Evolutionary conservation across 2,329 filamentous ascomycete genomes (phyloP).

Genomic region (Myrmaecium sp.): DNA sequence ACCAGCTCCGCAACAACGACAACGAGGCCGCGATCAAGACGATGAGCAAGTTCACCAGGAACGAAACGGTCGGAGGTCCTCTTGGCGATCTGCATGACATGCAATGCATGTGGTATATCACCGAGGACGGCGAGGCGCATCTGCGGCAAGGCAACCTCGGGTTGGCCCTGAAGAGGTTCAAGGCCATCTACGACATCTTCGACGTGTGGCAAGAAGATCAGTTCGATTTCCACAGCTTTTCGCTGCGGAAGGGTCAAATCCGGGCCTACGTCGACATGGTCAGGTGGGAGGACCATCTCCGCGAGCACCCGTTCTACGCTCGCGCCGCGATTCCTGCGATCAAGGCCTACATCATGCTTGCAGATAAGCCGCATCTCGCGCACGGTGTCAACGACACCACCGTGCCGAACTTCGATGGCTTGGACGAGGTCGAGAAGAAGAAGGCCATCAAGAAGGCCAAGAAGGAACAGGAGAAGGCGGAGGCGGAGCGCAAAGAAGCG

Average conservation of each 20-base stretch:
- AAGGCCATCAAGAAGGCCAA: conserved; percentile 83
- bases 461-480: conserved; percentile 57
- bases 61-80: conserved; percentile 74
- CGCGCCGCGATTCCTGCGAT: conserved; percentile 69
- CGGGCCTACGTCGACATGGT: conserved; percentile 93
- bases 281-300: conserved; percentile 80
- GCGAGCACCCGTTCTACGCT: conserved; percentile 86
- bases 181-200: conserved; percentile 78
- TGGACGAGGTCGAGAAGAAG: conserved; percentile 51
- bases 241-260: conserved; percentile 89
- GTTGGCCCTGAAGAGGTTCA: conserved; percentile 82
- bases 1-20: conserved; percentile 83
- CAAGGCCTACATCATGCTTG: conserved; percentile 60
- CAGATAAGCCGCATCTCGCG: conserved; percentile 53
- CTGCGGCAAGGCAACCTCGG: conserved; percentile 66
- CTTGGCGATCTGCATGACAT: conserved; percentile 88
- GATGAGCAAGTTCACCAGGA: conserved; percentile 85
- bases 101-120: conserved; percentile 96
- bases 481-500: conserved; percentile 63
- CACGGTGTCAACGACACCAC: conserved; percentile 46
- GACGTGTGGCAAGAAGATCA: conserved; percentile 97
- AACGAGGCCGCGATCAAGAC: conserved; percentile 74
- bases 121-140: conserved; percentile 85
- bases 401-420: conserved; percentile 36
- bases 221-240: conserved; percentile 97